These are phyloP conservation scores for Calonectria pseudoturangicola DNA, from an alignment of 2,329 filamentous ascomycete genomes.

Conservation along the genomic window DNA sequence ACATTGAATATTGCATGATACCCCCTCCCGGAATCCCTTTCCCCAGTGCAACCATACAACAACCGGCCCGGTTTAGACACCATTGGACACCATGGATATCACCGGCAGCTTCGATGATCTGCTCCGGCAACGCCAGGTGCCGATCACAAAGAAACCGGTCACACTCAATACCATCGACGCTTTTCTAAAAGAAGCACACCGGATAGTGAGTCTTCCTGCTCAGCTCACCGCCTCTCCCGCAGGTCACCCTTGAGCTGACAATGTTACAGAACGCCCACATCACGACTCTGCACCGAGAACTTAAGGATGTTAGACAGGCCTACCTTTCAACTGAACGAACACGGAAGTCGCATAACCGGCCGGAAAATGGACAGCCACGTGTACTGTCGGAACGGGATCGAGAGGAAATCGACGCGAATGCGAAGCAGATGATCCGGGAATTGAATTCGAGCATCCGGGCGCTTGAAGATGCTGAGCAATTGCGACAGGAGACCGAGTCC, in stretches of 20 bases:
- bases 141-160: constrained; percentile 64
- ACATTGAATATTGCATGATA: neutral
- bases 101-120: constrained; percentile 82
- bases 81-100: constrained; percentile 72
- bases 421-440: constrained; percentile 89
- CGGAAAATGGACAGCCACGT: constrained; percentile 67
- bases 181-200: constrained; percentile 95
- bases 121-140: constrained; percentile 75
- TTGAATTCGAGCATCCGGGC: constrained; percentile 87
- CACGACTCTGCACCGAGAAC: constrained; percentile 84
- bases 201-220: constrained; percentile 79
- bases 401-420: constrained; percentile 90
- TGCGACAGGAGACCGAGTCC: constrained; percentile 85
- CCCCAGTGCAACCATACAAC: constrained; percentile 32
- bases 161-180: constrained; percentile 79
- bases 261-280: constrained; percentile 86
- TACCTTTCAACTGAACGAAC: constrained; percentile 90
- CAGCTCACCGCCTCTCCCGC: constrained; percentile 37
- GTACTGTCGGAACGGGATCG: constrained; percentile 87
- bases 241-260: constrained; percentile 42
- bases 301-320: constrained; percentile 88
- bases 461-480: constrained; percentile 87
- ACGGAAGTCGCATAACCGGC: constrained; percentile 71
- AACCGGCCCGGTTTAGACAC: constrained; percentile 38
- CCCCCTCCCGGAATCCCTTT: constrained; percentile 9